Base-by-base conservation (phyloP, 768 basidiomycete genomes). In the Mycena amicta region DNA sequence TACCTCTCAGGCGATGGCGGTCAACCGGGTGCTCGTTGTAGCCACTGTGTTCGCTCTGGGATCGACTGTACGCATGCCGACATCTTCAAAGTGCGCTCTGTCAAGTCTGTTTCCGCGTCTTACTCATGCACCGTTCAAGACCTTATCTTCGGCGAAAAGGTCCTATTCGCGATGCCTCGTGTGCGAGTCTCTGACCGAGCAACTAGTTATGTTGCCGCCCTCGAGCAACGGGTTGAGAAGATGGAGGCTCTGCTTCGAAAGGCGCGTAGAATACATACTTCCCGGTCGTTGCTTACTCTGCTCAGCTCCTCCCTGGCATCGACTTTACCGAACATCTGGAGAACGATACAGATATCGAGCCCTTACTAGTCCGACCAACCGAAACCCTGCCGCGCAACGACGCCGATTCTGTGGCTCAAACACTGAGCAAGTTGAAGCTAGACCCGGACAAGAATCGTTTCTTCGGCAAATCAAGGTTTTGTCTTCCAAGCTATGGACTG, bases 61-160 rank as follows among this genome's bases (percentile, higher is more conserved):
- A 71, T 79, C 31, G 83, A 88, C 25, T 90, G 89, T 66, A 88
- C 83, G 2, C 88, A 89, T 66, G 78, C 82, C 57, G 85, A 88
- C 71, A 80, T 84, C 25, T 81, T 84, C 8, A 88, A 87, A 81
- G 87, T 87, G 59, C 27, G 13, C 4, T 15, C 6, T 2, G 20
- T 51, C 6, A 54, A 41, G 6, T 58, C 27, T 33, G 59, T 29
- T 12, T n/a, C 26, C 20, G 29, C 26, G 27, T 33, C 37, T n/a
- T 55, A n/a, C 27, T 55, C 25, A 37, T 15, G 2, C 3, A 3
- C 16, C 47, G 22, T 4, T 20, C 39, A 30, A 82, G 80, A 76
- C 79, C 8, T 75, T 86, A 23, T 85, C 86, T 4, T 80, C 85
- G 29, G 82, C 85, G 27, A 86, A 86, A 75, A 82, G 83, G 83